These are phyloP conservation scores for Solanum piurae DNA, from an alignment of 257 asterid genomes.

Conservation along the genomic window DNA sequence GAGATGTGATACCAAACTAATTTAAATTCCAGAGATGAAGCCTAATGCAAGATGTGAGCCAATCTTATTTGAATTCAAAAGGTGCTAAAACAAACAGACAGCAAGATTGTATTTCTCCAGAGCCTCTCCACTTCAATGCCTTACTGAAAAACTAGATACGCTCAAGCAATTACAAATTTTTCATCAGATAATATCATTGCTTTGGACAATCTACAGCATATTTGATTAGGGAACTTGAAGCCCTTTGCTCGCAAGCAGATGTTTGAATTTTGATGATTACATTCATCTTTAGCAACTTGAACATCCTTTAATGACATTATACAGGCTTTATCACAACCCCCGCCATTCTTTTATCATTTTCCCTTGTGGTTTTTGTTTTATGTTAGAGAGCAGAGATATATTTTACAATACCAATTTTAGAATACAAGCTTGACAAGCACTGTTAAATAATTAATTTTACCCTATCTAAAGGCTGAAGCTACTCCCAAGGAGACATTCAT, in stretches of 20 bases:
- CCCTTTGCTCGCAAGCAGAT: neutral
- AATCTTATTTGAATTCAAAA: neutral
- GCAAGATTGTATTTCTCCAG: neutral
- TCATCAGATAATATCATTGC: neutral
- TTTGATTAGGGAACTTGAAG: neutral
- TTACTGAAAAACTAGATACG: neutral
- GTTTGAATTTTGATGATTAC: neutral
- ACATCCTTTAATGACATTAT: neutral
- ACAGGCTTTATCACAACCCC: neutral
- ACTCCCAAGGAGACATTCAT: neutral
- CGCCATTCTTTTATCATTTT: neutral
- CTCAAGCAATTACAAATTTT: neutral
- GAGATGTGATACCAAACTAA: neutral
- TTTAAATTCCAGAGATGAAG: neutral
- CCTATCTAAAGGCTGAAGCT: neutral
- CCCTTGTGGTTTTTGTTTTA: neutral
- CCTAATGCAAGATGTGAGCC: neutral
- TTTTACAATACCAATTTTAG: neutral
- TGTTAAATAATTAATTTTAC: neutral
- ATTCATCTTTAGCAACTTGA: neutral
- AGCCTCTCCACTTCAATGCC: neutral
- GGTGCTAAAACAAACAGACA: neutral
- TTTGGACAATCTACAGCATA: neutral
- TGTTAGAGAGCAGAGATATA: neutral
- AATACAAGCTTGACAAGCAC: neutral